Evolutionary conservation across 805 yeast species (phyloP).

Genomic region (Sugiyamaella boreocaroliniensis): DNA sequence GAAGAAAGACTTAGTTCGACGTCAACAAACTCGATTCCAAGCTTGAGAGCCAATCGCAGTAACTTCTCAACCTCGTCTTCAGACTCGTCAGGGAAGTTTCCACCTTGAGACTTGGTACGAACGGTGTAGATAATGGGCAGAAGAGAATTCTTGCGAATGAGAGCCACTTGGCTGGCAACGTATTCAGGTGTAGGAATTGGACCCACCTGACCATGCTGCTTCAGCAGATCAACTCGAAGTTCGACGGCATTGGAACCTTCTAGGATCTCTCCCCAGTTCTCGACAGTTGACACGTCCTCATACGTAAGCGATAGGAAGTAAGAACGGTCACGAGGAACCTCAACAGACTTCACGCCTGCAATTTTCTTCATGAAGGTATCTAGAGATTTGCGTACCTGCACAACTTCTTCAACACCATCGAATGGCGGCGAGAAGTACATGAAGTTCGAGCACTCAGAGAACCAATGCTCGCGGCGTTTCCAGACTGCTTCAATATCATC

Average conservation of each 20-base stretch:
- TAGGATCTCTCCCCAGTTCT: constrained; percentile 45
- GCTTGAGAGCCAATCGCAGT: constrained; percentile 55
- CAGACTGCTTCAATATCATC: constrained; percentile 80
- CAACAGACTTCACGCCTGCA: constrained; percentile 44
- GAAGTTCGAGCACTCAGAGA: constrained; percentile 71
- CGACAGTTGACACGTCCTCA: constrained; percentile 49
- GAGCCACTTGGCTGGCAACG: constrained; percentile 68
- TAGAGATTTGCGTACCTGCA: constrained; percentile 52
- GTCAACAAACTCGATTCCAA: constrained; percentile 78
- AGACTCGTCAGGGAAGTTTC: constrained; percentile 61
- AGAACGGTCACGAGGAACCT: constrained; percentile 42
- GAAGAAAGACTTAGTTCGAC: constrained; percentile 67
- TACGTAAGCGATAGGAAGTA: constrained; percentile 68
- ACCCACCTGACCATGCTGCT: constrained; percentile 33
- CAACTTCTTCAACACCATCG: constrained; percentile 46
- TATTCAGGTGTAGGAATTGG: constrained; percentile 34
- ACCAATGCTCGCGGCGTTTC: constrained; percentile 73
- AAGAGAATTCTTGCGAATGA: constrained; percentile 53
- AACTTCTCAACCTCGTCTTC: constrained; percentile 43
- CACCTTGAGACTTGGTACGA: constrained; percentile 76
- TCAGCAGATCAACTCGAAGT: constrained; percentile 67
- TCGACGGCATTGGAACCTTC: constrained; percentile 80
- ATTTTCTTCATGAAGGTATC: constrained; percentile 51
- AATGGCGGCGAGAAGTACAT: constrained; percentile 75
- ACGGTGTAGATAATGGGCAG: constrained; percentile 79